These are phyloP conservation scores for Allium fistulosum DNA, from an alignment of 106 monocot species.

Conservation along the genomic window DNA sequence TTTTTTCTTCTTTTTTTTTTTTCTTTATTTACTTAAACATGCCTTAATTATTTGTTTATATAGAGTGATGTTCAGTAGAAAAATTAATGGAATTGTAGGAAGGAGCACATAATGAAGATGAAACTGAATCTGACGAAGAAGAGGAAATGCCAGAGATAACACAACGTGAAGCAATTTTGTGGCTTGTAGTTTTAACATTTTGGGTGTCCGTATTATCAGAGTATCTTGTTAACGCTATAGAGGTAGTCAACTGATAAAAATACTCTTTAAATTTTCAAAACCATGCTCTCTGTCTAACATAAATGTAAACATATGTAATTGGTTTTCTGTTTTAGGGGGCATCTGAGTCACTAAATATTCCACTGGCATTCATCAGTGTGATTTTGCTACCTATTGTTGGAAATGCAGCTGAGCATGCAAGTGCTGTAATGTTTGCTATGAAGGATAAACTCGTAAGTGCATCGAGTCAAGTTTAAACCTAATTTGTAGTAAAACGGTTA, in stretches of 20 bases:
- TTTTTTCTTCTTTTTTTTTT: background rate
- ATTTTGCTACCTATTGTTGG: slow-evolving; percentile 97
- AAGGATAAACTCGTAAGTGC: slow-evolving; percentile 85
- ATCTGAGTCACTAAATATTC: slow-evolving; percentile 78
- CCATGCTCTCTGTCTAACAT: background rate
- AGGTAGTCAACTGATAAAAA: slow-evolving; percentile 28
- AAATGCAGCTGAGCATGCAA: slow-evolving; percentile 97
- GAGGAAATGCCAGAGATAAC: slow-evolving; percentile 67
- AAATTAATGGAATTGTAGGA: slow-evolving; percentile 24
- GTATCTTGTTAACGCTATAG: slow-evolving; percentile 93
- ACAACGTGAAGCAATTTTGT: slow-evolving; percentile 66
- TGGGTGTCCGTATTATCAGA: slow-evolving; percentile 90
- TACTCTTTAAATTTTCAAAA: background rate
- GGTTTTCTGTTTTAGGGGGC: slow-evolving; percentile 43
- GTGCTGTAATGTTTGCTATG: slow-evolving; percentile 97
- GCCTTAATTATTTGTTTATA: background rate
- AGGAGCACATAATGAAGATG: slow-evolving; percentile 31
- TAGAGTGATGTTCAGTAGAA: too few species aligned
- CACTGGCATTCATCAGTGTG: slow-evolving; percentile 90
- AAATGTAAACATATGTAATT: background rate
- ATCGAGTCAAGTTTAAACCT: background rate
- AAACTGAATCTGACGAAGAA: slow-evolving; percentile 22
- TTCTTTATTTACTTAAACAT: background rate
- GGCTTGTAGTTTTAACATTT: slow-evolving; percentile 82
- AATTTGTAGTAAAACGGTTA: background rate